Base-by-base conservation (phyloP, 2,329 filamentous ascomycete species). In the Colletotrichum camelliae region DNA sequence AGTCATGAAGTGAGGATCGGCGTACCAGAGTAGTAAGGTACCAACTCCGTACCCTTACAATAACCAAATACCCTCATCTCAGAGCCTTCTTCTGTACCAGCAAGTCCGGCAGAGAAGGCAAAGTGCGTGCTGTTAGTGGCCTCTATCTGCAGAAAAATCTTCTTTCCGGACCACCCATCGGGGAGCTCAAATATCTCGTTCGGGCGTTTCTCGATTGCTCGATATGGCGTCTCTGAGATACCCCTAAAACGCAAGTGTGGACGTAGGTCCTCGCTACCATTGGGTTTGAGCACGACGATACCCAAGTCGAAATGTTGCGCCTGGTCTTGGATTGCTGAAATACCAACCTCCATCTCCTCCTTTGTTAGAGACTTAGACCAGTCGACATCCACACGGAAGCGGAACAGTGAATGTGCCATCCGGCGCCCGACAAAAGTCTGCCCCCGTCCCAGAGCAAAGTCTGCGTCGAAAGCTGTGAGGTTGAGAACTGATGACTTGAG, bases 361-460 rank as follows among this genome's bases (percentile, higher is more conserved):
- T 74, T 74, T 0, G 80, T 80, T 0, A 89, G 86, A 2, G 72
- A 74, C 35, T 15, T 61, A 0, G 79, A 71, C 77, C 88, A 91
- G 9, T 84, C 81, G 0, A 91, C 67, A 71, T 89, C 84, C 4
- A 89, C 85, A 61, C 82, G 85, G 79, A 85, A 92, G 0, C 83
- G 87, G 80, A 92, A 92, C 1, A 90, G 81, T 0, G 89, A 89
- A 76, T 92, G 87, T 7, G 88, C 88, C 79, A 92, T 90, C 2
- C 90, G 85, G 3, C 89, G 85, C 1, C 87, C 88, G 21, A 93
- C 83, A 61, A 92, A 91, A 0, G 89, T 80, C 81, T 74, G 77
- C 1, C 66, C 87, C 7, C 72, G 35, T 2, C 79, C 79, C 3
- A 74, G 5, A 1, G 72, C 72, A 10, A 61, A 87, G 71, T 88